These are phyloP conservation scores for Achlya hypogyna DNA, from an alignment of 352 stramenopile genomes.

Conservation along the genomic window DNA sequence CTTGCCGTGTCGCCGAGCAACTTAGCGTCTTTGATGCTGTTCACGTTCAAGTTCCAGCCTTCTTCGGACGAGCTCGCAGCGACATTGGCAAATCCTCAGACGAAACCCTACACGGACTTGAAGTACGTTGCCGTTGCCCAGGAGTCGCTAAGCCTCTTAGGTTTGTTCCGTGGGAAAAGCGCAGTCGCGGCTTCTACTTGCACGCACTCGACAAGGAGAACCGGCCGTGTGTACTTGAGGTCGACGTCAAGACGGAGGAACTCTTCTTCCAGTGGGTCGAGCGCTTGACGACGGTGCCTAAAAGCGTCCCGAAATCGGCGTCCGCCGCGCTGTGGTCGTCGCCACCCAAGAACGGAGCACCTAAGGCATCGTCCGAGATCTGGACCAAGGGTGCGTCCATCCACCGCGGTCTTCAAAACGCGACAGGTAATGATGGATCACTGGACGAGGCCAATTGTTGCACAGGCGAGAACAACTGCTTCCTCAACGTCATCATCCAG, in stretches of 20 bases:
- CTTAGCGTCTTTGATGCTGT: conserved; percentile 34
- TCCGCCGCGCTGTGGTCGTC: conserved; percentile 9
- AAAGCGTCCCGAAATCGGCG: conserved; percentile 30
- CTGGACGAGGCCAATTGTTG: background rate
- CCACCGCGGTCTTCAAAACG: conserved; percentile 68
- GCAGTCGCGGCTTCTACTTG: conserved; percentile 10
- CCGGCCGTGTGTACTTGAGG: conserved; percentile 68
- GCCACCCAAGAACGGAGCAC: conserved; percentile 27
- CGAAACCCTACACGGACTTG: conserved; percentile 16
- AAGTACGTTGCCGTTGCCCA: background rate
- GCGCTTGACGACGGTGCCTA: conserved; percentile 40
- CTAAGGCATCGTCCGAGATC: conserved; percentile 36
- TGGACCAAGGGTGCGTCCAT: conserved; percentile 77
- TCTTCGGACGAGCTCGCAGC: conserved; percentile 39
- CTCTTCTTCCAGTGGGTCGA: conserved; percentile 68
- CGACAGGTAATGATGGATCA: conserved; percentile 25
- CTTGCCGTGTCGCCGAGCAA: conserved; percentile 40
- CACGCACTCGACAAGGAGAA: conserved; percentile 30
- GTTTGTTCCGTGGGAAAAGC: conserved; percentile 19
- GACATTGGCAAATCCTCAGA: background rate
- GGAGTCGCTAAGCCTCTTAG: background rate
- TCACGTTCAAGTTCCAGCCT: conserved; percentile 82
- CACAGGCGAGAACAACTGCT: conserved; percentile 84
- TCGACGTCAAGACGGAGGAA: conserved; percentile 48
- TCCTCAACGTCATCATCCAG: conserved; percentile 86